phyloP scores from a whole-genome alignment of 257 asterid genomes.

The Orobanche coerulescens region DNA sequence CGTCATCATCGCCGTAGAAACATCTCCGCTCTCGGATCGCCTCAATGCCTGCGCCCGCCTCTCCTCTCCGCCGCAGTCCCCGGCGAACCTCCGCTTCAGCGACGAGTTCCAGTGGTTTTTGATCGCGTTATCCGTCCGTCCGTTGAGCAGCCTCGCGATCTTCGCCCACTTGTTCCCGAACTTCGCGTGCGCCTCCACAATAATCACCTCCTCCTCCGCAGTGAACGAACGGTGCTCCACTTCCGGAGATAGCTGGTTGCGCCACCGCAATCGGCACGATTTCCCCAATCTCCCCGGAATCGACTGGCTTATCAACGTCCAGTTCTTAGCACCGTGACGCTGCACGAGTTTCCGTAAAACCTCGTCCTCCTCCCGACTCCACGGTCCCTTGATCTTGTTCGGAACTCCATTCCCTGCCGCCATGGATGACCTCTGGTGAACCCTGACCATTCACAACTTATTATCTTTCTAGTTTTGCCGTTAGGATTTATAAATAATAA shows the following conservation, averaged over 20 bases:
- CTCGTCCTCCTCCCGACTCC: conserved; percentile 45
- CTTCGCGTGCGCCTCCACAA: conserved; percentile 33
- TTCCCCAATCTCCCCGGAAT: conserved; percentile 49
- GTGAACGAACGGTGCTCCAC: conserved; percentile 43
- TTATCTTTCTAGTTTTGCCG: background rate
- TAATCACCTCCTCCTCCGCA: conserved; percentile 38
- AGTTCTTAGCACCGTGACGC: conserved; percentile 39
- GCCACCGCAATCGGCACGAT: conserved; percentile 54
- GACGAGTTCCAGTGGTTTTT: conserved; percentile 48
- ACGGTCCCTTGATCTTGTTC: conserved; percentile 42
- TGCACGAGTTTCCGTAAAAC: conserved; percentile 30
- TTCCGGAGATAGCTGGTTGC: conserved; percentile 53
- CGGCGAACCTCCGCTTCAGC: conserved; percentile 27
- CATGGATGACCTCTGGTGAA: conserved; percentile 7
- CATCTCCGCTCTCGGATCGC: conserved; percentile 28
- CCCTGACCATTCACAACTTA: background rate
- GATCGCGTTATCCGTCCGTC: conserved; percentile 46
- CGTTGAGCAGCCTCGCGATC: conserved; percentile 31
- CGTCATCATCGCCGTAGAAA: conserved; percentile 27
- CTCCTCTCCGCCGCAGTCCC: conserved; percentile 13
- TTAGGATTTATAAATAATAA: background rate
- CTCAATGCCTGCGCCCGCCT: conserved; percentile 30
- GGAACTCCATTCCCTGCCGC: conserved; percentile 13
- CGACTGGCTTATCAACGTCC: conserved; percentile 40
- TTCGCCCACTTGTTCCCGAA: conserved; percentile 42